Conservation (phyloP, 2,329 filamentous ascomycete species). For the Chaetomium globosum region DNA sequence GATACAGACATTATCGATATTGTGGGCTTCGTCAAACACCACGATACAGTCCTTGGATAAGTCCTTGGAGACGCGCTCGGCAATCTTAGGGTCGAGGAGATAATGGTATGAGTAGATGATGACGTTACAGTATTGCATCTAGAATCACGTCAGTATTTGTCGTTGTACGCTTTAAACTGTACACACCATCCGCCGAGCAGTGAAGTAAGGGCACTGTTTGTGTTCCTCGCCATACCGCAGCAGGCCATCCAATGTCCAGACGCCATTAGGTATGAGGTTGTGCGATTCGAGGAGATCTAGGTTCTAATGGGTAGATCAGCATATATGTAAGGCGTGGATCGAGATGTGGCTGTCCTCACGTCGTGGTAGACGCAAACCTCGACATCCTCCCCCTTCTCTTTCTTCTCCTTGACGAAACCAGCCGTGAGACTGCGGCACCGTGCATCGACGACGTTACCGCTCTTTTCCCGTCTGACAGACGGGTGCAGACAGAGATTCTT, state of each 20-base stretch:
- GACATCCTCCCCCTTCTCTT: slow-evolving; percentile 90
- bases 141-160: slow-evolving; percentile 10
- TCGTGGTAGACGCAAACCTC: slow-evolving; percentile 96
- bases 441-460: slow-evolving; percentile 90
- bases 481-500: slow-evolving; percentile 98
- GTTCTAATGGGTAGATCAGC: slow-evolving; percentile 59
- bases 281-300: slow-evolving; percentile 92
- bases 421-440: slow-evolving; percentile 93
- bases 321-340: not conserved
- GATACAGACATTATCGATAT: slow-evolving; percentile 99
- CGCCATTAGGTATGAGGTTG: slow-evolving; percentile 89
- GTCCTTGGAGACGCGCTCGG: slow-evolving; percentile 90
- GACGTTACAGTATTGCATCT: slow-evolving; percentile 99
- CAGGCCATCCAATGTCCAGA: slow-evolving; percentile 92
- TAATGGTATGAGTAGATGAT: slow-evolving; percentile 99
- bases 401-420: slow-evolving; percentile 97
- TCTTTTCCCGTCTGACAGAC: slow-evolving; percentile 94
- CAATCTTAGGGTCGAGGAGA: slow-evolving; percentile 95
- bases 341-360: slow-evolving; percentile 50
- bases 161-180: not conserved
- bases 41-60: slow-evolving; percentile 98
- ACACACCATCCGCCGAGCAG: slow-evolving; percentile 83
- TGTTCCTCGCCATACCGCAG: slow-evolving; percentile 89
- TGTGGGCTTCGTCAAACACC: slow-evolving; percentile 98
- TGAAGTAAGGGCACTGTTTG: slow-evolving; percentile 98